Conservation (phyloP, 106 monocot genomes). For the Dioscorea dumetorum region DNA sequence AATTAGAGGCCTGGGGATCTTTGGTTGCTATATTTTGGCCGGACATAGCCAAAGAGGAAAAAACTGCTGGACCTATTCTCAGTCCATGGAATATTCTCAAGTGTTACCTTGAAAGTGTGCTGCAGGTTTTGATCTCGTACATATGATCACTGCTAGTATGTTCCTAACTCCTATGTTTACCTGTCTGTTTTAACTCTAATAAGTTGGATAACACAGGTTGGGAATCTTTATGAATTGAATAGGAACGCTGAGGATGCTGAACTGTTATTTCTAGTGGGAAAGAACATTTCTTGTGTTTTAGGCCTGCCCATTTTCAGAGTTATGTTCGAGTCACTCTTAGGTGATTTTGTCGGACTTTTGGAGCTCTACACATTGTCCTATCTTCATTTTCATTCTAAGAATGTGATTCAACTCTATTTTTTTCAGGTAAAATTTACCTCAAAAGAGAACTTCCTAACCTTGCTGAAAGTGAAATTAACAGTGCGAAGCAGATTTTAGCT, state of each 20-base stretch:
- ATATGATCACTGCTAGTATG: background rate
- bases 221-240: constrained; percentile 12
- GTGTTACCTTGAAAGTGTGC: constrained; percentile 27
- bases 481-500: constrained; percentile 10
- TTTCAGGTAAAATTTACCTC: constrained; percentile 22
- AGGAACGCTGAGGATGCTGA: constrained; percentile 22
- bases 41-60: background rate
- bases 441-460: constrained; percentile 26
- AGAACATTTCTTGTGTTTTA: constrained; percentile 6
- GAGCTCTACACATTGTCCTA: background rate
- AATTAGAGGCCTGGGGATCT: constrained; percentile 14
- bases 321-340: constrained; percentile 14
- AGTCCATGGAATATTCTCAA: constrained; percentile 25
- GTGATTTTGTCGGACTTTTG: constrained; percentile 4
- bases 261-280: constrained; percentile 9
- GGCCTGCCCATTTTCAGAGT: constrained; percentile 7
- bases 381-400: background rate
- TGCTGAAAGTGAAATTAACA: constrained; percentile 16
- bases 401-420: background rate
- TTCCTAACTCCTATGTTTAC: background rate
- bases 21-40: constrained; percentile 18
- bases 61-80: constrained; percentile 1
- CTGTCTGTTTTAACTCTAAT: background rate
- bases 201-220: constrained; percentile 13
- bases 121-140: constrained; percentile 12